Conservation (phyloP, 2,329 filamentous ascomycete genomes). For the Zasmidium cellare region DNA sequence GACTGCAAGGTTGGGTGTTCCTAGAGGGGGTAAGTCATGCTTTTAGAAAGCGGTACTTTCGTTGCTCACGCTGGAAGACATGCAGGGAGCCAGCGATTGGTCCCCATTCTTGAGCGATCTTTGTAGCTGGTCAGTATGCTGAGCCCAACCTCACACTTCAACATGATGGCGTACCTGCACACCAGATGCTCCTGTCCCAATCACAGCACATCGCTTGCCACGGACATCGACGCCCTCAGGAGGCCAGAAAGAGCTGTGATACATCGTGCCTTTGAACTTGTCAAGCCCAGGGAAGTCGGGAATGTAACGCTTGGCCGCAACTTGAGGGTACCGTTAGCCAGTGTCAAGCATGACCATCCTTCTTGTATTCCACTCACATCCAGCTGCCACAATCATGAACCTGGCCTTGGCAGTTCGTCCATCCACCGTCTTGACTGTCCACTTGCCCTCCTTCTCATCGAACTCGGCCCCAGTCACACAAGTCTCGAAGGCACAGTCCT, state of each 20-base stretch:
- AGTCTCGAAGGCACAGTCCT: conserved; percentile 53
- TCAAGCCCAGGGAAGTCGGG: conserved; percentile 39
- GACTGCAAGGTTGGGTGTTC: conserved; percentile 12
- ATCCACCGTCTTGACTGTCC: conserved; percentile 54
- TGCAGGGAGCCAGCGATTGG: conserved; percentile 18
- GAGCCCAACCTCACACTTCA: too few relatives aligned
- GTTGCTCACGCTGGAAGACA: conserved; percentile 18
- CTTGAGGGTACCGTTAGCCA: conserved; percentile 27
- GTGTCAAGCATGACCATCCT: not conserved
- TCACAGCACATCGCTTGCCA: conserved; percentile 41
- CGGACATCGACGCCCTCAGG: conserved; percentile 22
- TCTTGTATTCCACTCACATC: conserved; percentile 47
- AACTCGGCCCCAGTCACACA: conserved; percentile 57
- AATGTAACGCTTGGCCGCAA: conserved; percentile 40
- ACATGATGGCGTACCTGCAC: conserved; percentile 39
- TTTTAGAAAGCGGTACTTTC: not conserved
- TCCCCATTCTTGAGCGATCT: conserved; percentile 21
- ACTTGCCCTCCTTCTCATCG: conserved; percentile 48
- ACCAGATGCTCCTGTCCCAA: conserved; percentile 44
- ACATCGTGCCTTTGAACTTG: conserved; percentile 40
- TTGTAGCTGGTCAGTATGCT: not conserved
- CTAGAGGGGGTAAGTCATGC: not conserved
- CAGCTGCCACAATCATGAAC: conserved; percentile 56
- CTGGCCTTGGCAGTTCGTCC: conserved; percentile 53
- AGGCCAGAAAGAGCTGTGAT: conserved; percentile 46